Conservation (phyloP, 2,329 filamentous ascomycete species). For the Colletotrichum sp. region DNA sequence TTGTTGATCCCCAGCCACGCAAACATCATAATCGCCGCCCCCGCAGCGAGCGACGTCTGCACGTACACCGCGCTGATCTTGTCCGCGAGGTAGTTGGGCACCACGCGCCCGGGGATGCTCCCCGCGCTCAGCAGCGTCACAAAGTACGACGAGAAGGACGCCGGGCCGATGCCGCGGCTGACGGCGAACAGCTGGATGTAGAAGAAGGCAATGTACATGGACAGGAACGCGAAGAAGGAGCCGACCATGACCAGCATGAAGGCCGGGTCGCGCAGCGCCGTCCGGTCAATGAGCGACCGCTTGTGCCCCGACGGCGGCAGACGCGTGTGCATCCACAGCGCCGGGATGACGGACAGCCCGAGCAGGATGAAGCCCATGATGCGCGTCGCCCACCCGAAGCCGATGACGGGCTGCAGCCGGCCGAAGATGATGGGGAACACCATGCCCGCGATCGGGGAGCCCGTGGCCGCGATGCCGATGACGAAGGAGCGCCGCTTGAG, state of each 20-base stretch:
- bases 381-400: slow-evolving; percentile 59
- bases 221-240: slow-evolving; percentile 45
- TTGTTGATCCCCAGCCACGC: slow-evolving; percentile 42
- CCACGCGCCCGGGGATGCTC: slow-evolving; percentile 48
- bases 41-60: slow-evolving; percentile 34
- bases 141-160: slow-evolving; percentile 42
- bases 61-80: slow-evolving; percentile 45
- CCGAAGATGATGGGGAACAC: slow-evolving; percentile 42
- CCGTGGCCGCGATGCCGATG: slow-evolving; percentile 36
- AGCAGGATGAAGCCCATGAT: slow-evolving; percentile 50
- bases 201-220: slow-evolving; percentile 54
- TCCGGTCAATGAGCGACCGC: slow-evolving; percentile 38
- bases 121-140: slow-evolving; percentile 50
- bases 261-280: slow-evolving; percentile 40
- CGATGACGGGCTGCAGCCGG: slow-evolving; percentile 51
- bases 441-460: slow-evolving; percentile 45
- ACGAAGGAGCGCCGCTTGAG: slow-evolving; percentile 33
- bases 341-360: slow-evolving; percentile 39
- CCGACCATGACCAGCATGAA: slow-evolving; percentile 42
- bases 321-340: slow-evolving; percentile 43
- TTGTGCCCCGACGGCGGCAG: slow-evolving; percentile 30
- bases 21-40: slow-evolving; percentile 41
- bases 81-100: slow-evolving; percentile 50
- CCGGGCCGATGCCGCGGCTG: slow-evolving; percentile 40
- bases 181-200: slow-evolving; percentile 49